Conservation (phyloP, 2,329 filamentous ascomycete species). For the Myriosclerotinia curreyana region DNA sequence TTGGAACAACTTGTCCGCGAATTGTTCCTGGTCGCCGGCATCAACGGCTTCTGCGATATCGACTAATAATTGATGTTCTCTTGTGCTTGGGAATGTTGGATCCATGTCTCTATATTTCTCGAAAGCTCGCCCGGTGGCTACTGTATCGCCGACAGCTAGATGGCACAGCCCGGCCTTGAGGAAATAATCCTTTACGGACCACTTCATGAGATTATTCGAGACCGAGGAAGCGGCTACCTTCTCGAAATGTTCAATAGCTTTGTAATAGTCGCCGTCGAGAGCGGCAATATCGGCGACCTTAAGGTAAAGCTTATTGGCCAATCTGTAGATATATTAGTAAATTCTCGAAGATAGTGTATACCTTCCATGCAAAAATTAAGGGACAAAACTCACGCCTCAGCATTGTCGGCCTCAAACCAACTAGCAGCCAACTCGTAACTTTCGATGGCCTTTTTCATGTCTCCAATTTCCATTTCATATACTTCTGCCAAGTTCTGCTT, state of each 20-base stretch:
- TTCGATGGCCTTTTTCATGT: constrained; percentile 74
- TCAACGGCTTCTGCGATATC: constrained; percentile 76
- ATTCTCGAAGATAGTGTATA: not conserved
- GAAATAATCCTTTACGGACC: constrained; percentile 93
- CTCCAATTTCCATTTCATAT: constrained; percentile 76
- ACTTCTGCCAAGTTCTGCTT: constrained; percentile 87
- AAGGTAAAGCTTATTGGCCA: constrained; percentile 90
- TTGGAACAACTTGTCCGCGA: constrained; percentile 81
- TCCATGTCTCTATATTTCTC: constrained; percentile 80
- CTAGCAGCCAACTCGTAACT: constrained; percentile 81
- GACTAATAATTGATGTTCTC: constrained; percentile 76
- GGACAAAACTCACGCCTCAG: constrained; percentile 62
- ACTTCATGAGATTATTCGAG: constrained; percentile 88
- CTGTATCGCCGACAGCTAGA: constrained; percentile 68
- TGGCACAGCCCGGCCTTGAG: constrained; percentile 93
- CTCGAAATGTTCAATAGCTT: constrained; percentile 78
- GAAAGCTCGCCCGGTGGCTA: constrained; percentile 74
- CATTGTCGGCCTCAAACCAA: constrained; percentile 88
- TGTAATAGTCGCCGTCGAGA: constrained; percentile 78
- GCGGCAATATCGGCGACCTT: constrained; percentile 89
- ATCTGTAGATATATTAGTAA: constrained; percentile 46
- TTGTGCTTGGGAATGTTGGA: constrained; percentile 69
- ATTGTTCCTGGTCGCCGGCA: constrained; percentile 74
- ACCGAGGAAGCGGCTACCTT: constrained; percentile 75
- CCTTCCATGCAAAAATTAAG: not conserved